Conservation (phyloP, 257 asterid species). For the Solanum pennellii region DNA sequence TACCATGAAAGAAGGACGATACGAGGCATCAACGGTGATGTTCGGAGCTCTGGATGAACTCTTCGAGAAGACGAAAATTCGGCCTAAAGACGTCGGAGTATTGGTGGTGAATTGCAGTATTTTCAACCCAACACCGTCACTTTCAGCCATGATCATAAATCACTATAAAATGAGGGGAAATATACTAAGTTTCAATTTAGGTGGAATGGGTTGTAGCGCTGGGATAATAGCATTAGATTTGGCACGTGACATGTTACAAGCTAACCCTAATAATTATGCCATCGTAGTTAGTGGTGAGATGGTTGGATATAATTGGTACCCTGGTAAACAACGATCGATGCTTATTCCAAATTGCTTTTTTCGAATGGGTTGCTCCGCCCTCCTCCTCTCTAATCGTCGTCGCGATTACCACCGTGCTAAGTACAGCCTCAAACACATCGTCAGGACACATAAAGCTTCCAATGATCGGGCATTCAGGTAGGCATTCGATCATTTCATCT, state of each 20-base stretch:
- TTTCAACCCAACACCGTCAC: slow-evolving; percentile 98
- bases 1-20: slow-evolving; percentile 92
- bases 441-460: slow-evolving; percentile 89
- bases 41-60: slow-evolving; percentile 90
- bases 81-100: slow-evolving; percentile 79
- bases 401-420: slow-evolving; percentile 75
- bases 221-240: slow-evolving; percentile 67
- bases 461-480: slow-evolving; percentile 89
- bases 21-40: slow-evolving; percentile 73
- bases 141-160: slow-evolving; percentile 91
- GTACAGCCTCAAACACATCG: slow-evolving; percentile 78
- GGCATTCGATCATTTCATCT: background rate
- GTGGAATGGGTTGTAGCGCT: slow-evolving; percentile 98
- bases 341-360: slow-evolving; percentile 83
- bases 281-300: slow-evolving; percentile 89
- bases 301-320: slow-evolving; percentile 90
- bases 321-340: slow-evolving; percentile 82
- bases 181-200: slow-evolving; percentile 72
- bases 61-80: slow-evolving; percentile 50
- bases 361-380: slow-evolving; percentile 96
- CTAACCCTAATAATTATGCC: slow-evolving; percentile 72
- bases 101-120: slow-evolving; percentile 87
- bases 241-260: slow-evolving; percentile 83
- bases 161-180: slow-evolving; percentile 94
- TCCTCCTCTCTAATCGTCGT: slow-evolving; percentile 78